A percentile compares a stretch with the other conserved stretches of the same genome.
Conservation (phyloP, 169 alveolate genomes). For the Eimeria necatrix region DNA sequence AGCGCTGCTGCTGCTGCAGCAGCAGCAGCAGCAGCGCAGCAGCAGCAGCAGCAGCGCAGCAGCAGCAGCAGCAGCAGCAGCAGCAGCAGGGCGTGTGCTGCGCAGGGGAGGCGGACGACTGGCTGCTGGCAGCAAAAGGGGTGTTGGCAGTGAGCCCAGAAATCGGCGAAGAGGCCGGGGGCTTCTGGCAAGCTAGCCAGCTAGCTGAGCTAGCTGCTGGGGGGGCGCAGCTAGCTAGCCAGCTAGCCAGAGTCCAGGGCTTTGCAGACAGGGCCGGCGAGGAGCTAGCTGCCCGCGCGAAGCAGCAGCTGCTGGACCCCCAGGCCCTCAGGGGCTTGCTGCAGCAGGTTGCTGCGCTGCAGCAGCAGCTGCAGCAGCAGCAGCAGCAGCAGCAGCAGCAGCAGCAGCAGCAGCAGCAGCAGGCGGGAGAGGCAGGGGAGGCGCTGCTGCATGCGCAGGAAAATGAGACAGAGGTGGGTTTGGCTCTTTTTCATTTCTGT, state of each 20-base stretch:
- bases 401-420: slow-evolving; percentile 45
- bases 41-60: too few species aligned
- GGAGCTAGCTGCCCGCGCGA: not conserved
- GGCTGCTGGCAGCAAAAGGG: slow-evolving; percentile 87
- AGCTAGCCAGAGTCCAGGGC: not conserved
- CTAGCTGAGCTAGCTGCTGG: not conserved
- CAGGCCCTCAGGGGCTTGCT: not conserved
- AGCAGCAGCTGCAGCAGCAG: not conserved
- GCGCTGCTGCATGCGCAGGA: not conserved
- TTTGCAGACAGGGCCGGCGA: not conserved
- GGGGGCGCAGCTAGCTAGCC: not conserved
- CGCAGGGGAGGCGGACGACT: slow-evolving; percentile 93
- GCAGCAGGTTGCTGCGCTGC: not conserved
- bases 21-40: too few species aligned
- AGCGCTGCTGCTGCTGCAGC: slow-evolving; percentile 79
- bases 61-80: too few species aligned
- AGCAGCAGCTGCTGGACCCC: not conserved
- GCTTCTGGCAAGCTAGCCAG: slow-evolving; percentile 57
- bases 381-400: slow-evolving; percentile 6
- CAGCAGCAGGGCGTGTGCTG: too few species aligned
- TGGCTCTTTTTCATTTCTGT: not conserved
- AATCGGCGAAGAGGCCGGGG: slow-evolving; percentile 85
- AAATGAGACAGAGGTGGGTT: slow-evolving; percentile 57
- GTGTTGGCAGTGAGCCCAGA: slow-evolving; percentile 90
- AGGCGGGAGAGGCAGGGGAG: not conserved